Evolutionary conservation across 2,329 filamentous ascomycete species (phyloP), one percentile per base, ranked within the genome.

Genomic region (Nemania bipapillata): DNA sequence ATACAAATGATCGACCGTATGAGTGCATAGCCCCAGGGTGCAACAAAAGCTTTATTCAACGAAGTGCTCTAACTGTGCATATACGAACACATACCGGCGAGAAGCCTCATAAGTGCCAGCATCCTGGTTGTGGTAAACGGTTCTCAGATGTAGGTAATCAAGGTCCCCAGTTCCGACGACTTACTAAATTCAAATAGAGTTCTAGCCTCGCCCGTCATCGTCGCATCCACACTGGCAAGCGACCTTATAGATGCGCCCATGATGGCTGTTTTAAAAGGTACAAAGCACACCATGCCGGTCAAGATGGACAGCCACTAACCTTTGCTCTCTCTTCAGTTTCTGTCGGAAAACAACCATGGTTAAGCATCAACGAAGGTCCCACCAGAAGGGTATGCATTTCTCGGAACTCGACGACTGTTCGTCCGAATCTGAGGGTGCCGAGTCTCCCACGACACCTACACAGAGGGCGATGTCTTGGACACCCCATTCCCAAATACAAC

Each of bases 331-430:
- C 12, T 45, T 11, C 72, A 91, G 90, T 78, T 92, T 92, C 77
- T 92, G 90, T 79, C 85, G 90, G 63, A 92, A 92, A 78, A 91
- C 89, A 4, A 91, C 89, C 63, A 89, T 90, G 88, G 86, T 90
- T 63, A 90, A 90, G 79, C 88, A 90, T 76, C 87, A 90, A 76
- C 82, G 87, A 60, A 83, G 87, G 28, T 88, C 87, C 1, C 87
- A 90, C 75, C 86, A 89, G 74, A 84, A 87, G 70, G 85, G 87
- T 42, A 80, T 87, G 63, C 83, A 88, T 73, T 83, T 85, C 47
- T 85, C 86, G 62, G 86, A 89, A 73, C 76, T 84, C 49, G 86
- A 86, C 73, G 86, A 87, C 74, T 86, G 81, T 77, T 84, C 82
- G 35, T 89, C 85, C 24, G 86, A 87, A 56, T 86, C 85, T n/a